These are phyloP conservation scores for Myxozyma lipomycoides DNA, from an alignment of 805 yeast species.

Conservation along the genomic window DNA sequence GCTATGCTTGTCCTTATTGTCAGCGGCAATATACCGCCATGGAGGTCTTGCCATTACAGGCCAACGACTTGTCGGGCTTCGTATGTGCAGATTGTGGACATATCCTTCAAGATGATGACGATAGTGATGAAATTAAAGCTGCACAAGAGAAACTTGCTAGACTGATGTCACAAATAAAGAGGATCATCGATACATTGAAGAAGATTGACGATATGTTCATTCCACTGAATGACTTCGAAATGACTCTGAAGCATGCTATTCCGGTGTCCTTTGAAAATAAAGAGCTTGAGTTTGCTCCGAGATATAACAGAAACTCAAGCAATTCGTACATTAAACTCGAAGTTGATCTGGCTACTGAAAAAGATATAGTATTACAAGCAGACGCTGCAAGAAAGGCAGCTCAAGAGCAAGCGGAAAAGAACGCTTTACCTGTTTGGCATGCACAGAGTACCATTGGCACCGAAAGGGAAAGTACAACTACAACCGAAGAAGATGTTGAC, in stretches of 20 bases:
- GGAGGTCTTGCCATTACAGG: slow-evolving; percentile 78
- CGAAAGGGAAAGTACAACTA: slow-evolving; percentile 42
- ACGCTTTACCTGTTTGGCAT: slow-evolving; percentile 97
- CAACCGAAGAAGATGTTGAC: slow-evolving; percentile 44
- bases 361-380: slow-evolving; percentile 7
- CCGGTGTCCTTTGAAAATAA: slow-evolving; percentile 54
- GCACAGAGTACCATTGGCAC: slow-evolving; percentile 85
- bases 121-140: slow-evolving; percentile 72
- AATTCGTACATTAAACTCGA: slow-evolving; percentile 62
- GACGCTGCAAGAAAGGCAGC: slow-evolving; percentile 47
- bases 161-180: slow-evolving; percentile 85
- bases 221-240: slow-evolving; percentile 87
- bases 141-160: slow-evolving; percentile 77
- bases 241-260: slow-evolving; percentile 72
- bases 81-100: slow-evolving; percentile 81
- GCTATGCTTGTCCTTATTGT: slow-evolving; percentile 86
- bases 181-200: slow-evolving; percentile 76
- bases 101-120: slow-evolving; percentile 78
- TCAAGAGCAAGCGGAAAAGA: slow-evolving; percentile 72
- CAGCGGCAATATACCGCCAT: slow-evolving; percentile 73
- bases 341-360: slow-evolving; percentile 77
- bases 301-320: slow-evolving; percentile 41
- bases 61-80: slow-evolving; percentile 76
- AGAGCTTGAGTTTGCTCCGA: slow-evolving; percentile 45
- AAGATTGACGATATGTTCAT: slow-evolving; percentile 73